Base-by-base conservation (phyloP, 495 filamentous ascomycete genomes). In the Hamigera avellanea region DNA sequence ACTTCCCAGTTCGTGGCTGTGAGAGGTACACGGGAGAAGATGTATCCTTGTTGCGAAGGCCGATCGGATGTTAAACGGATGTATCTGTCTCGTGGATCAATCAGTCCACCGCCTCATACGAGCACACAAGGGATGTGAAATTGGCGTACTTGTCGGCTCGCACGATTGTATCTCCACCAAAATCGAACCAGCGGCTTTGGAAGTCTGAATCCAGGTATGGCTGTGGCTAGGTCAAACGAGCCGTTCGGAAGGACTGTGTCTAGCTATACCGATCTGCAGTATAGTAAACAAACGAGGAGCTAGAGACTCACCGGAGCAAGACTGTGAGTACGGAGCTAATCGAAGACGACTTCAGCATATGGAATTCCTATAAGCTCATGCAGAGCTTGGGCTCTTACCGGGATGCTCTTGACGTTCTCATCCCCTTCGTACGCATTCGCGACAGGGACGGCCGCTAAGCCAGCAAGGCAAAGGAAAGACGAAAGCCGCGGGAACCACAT, bases 1-100 rank as follows among this genome's bases (percentile, higher is more conserved):
- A 83, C 80, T 76, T 95, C 84, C 93, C 93, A 99, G 64, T 99
- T 99, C 25, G 93, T 99, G 14, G 91, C 91, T 14, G 93, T 99
- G 44, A 99, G 63, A 33, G 91, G 91, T 34, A 96, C 82, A 29
- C 87, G 74, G 17, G 86, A 94, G 68, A 87, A 95, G 32, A 96
- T 57, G 84, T 83, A 96, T 48, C 93, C 93, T 48, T 73, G 72
- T 58, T 91, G 85, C 45, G 86, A 91, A 34, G 83, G 82, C 32
- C 81, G 78, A 55, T 96, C 89, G 31, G 86, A 79, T 8, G 87
- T 89, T 18, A 99, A 75, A 44, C 93, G 85, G 39, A 99, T 78
- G 57, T 96, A 93, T 60, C 85, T 93, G 38, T 33, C 37, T 31
- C 7, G n/a, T n/a, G n/a, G n/a, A 26, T 19, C 12, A 19, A 14